Evolutionary conservation across 2,329 filamentous ascomycete genomes (phyloP), one percentile per base, ranked within the genome.

Genomic region (Trichoderma asperellum): DNA sequence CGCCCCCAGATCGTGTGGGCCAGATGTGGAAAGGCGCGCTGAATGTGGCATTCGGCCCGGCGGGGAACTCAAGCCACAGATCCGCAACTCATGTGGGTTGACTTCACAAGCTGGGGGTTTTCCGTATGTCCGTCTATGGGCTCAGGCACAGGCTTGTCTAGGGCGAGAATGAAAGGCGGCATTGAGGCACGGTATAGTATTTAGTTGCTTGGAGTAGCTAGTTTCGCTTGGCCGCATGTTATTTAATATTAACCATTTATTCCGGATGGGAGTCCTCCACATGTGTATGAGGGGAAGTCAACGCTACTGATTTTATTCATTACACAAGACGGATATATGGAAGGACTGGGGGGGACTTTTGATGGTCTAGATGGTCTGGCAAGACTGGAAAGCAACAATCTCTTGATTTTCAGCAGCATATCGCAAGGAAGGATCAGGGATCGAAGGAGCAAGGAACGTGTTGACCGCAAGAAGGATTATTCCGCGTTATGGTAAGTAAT

Each of bases 51-150:
- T 57, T 66, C 63, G 63, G 63, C 53, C 63, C 63, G 63, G 63
- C 63, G 63, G 63, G 63, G 63, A 58, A 55, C n/a, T 18, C 53
- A 58, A 58, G 63, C 63, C 63, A 66, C 52, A 27, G 63, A 66
- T 66, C 63, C 53, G 63, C 37, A 37, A 29, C 35, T 66, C 35
- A 57, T 58, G 63, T 58, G 63, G 63, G 53, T 66, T 18, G 35
- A 58, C 27, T 32, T 66, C 37, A 10, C 47, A 49, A 5, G 8
- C 12, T 49, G 47, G 47, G 47, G 21, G 47, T 52, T 27, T 27
- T 66, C 63, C 63, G 49, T 66, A 34, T 66, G 63, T 47, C 63
- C 53, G 63, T 66, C 27, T 66, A 1, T 57, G 27, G 37, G 14
- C 47, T 7, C 55, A n/a, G 37, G 37, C 10, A 24, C 16, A 34